A percentile compares a stretch with the other conserved stretches of the same genome.
These are phyloP conservation scores for Dichotomopilus funicola DNA, from an alignment of 2,329 filamentous ascomycete species.

Conservation along the genomic window DNA sequence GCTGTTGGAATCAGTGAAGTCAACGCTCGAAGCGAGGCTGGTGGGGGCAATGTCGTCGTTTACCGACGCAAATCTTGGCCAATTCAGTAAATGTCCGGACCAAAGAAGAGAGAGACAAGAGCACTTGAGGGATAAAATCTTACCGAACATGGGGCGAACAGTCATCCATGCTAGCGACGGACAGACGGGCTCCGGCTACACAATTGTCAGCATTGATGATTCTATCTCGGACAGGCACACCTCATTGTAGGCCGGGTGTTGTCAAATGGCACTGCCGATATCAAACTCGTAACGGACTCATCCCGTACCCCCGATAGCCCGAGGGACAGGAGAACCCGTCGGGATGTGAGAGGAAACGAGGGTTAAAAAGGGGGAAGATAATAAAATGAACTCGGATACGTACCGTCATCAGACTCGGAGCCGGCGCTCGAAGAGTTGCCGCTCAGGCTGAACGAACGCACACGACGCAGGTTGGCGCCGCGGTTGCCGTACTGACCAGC, in stretches of 20 bases:
- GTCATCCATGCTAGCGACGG: slow-evolving; percentile 1
- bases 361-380: not conserved
- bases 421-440: not conserved
- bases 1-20: not conserved
- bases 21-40: slow-evolving; percentile 4
- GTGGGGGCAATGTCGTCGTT: slow-evolving; percentile 7
- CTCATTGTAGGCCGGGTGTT: too few species aligned
- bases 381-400: not conserved
- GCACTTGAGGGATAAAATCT: not conserved
- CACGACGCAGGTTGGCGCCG: not conserved
- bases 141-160: slow-evolving; percentile 11
- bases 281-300: not conserved
- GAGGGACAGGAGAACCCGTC: not conserved
- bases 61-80: slow-evolving; percentile 9
- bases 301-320: not conserved
- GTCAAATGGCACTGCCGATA: too few species aligned
- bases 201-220: not conserved
- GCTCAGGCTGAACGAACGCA: slow-evolving; percentile 12
- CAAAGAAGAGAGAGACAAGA: not conserved
- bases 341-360: not conserved
- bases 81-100: not conserved
- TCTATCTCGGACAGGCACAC: not conserved
- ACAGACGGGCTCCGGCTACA: slow-evolving; percentile 2
- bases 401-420: slow-evolving; percentile 5
- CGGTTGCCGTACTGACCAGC: slow-evolving; percentile 1